phyloP scores from a whole-genome alignment of 73 alveolate species.

The Paramecium sonneborni region DNA sequence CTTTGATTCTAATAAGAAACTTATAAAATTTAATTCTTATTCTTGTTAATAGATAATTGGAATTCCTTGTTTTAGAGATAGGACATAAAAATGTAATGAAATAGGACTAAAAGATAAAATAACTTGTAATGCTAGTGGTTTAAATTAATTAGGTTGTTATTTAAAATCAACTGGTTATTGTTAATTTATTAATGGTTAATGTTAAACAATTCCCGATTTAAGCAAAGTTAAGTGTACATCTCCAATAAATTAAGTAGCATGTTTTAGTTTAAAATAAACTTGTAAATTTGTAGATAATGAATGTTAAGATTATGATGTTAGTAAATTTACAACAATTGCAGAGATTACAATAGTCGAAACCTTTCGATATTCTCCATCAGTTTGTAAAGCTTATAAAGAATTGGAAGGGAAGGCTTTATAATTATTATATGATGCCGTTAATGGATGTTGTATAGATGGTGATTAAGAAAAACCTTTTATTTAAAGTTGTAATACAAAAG shows the following conservation, averaged over 20 bases:
- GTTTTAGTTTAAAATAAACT: background rate
- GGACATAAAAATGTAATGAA: background rate
- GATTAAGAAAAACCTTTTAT: background rate
- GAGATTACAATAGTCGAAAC: background rate
- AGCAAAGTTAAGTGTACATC: background rate
- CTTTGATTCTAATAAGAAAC: background rate
- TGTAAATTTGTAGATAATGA: background rate
- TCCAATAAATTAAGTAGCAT: background rate
- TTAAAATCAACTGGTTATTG: background rate
- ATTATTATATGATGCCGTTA: background rate
- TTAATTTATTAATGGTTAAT: background rate
- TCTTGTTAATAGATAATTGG: background rate
- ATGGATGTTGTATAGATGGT: background rate
- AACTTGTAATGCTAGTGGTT: background rate
- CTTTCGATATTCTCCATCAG: background rate
- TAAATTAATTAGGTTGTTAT: constrained; percentile 15
- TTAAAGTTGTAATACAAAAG: background rate
- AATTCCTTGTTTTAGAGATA: background rate
- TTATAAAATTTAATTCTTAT: background rate
- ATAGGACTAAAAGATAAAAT: background rate
- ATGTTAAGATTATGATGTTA: background rate
- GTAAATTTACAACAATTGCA: background rate
- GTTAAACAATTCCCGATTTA: background rate
- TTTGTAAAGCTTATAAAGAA: background rate
- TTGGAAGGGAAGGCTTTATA: background rate